phyloP scores from a whole-genome alignment of 179 eudicot genomes.

The Silene noctiflora region DNA sequence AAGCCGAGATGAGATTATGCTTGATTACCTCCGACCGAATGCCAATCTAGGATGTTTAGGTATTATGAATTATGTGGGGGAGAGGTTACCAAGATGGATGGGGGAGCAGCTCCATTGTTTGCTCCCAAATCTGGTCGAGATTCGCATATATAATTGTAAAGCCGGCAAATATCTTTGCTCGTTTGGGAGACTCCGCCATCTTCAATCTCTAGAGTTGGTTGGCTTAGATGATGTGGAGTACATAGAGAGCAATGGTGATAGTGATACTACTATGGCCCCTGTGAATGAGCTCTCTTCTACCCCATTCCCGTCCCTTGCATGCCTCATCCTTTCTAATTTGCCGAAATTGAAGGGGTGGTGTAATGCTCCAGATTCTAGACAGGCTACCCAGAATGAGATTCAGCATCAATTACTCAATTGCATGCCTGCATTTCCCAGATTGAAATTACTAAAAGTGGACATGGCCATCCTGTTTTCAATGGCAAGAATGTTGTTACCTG shows the following conservation, averaged over 20 bases:
- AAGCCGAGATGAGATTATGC: slow-evolving; percentile 13
- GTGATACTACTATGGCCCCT: neutral
- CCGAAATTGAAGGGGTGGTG: slow-evolving; percentile 21
- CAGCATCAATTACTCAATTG: neutral
- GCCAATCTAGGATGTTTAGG: neutral
- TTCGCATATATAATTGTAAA: no score
- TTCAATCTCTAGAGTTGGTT: neutral
- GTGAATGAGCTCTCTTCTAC: neutral
- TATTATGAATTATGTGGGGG: neutral
- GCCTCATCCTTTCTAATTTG: neutral
- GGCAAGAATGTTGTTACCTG: neutral
- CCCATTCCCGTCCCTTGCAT: slow-evolving; percentile 7
- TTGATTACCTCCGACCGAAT: neutral
- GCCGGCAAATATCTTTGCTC: no score
- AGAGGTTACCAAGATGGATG: slow-evolving; percentile 21
- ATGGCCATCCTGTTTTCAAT: neutral
- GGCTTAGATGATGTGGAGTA: slow-evolving; percentile 3
- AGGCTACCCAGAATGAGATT: neutral
- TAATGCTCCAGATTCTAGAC: neutral
- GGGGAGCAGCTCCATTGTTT: neutral
- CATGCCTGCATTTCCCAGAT: slow-evolving; percentile 4
- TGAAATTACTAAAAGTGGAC: neutral
- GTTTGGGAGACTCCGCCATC: slow-evolving; percentile 8
- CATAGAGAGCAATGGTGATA: no score
- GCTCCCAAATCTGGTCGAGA: slow-evolving; percentile 1